Conservation (phyloP, 2,329 filamentous ascomycete species). For the Aureobasidium sp. region DNA sequence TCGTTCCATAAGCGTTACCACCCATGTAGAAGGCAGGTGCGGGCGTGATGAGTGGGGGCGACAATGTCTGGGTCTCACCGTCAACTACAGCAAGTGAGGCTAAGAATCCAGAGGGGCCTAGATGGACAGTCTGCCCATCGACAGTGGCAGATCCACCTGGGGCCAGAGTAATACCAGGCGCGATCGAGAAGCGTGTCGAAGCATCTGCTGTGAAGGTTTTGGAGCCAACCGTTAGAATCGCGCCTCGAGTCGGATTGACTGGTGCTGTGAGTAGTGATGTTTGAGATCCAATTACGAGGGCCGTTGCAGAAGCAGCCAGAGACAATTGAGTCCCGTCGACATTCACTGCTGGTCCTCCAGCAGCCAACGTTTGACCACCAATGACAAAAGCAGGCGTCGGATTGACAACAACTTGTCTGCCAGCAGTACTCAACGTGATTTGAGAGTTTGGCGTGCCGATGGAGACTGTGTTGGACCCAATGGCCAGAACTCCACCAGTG, state of each 20-base stretch:
- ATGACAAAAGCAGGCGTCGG: constrained; percentile 29
- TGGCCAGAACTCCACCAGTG: constrained; percentile 18
- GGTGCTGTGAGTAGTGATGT: constrained; percentile 21
- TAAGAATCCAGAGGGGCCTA: constrained; percentile 26
- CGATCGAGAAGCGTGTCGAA: constrained; percentile 40
- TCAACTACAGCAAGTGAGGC: constrained; percentile 36
- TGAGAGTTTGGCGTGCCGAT: neutral
- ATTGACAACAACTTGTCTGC: constrained; percentile 21
- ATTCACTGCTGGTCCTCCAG: constrained; percentile 30
- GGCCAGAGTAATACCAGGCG: constrained; percentile 29
- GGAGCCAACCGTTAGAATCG: constrained; percentile 33
- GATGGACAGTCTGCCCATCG: constrained; percentile 34
- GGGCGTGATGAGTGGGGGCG: constrained; percentile 26
- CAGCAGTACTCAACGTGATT: constrained; percentile 7
- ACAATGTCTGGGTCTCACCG: constrained; percentile 30
- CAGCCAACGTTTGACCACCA: constrained; percentile 29
- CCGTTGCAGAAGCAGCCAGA: constrained; percentile 30
- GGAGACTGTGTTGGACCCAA: constrained; percentile 20
- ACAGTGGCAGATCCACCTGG: constrained; percentile 34
- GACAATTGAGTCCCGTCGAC: constrained; percentile 31
- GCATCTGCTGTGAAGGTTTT: constrained; percentile 38
- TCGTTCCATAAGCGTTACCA: constrained; percentile 25
- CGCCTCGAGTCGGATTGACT: constrained; percentile 20
- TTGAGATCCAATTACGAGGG: constrained; percentile 26
- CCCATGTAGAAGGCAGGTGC: constrained; percentile 24